Evolutionary conservation across 2,329 filamentous ascomycete genomes (phyloP).

Genomic region (Ambrosiella beaveri): DNA sequence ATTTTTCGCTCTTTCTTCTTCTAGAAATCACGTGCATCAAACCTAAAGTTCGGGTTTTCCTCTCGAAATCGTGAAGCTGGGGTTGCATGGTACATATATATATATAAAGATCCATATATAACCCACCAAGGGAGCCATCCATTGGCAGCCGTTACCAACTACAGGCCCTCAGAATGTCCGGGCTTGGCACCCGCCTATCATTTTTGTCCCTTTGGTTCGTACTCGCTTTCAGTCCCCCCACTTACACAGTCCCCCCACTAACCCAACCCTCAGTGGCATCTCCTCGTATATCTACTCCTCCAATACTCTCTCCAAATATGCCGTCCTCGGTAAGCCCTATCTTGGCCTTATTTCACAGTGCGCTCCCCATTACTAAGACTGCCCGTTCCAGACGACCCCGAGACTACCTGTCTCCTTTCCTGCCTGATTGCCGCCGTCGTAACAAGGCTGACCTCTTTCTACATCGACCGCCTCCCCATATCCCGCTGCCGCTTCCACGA

Average conservation of each 20-base stretch:
- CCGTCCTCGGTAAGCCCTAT: conserved; percentile 10
- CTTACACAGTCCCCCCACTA: neutral
- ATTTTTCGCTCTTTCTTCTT: too few relatives aligned
- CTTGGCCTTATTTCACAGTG: neutral
- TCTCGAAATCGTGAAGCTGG: too few relatives aligned
- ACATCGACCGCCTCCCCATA: conserved; percentile 12
- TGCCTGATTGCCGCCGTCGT: conserved; percentile 28
- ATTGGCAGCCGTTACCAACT: too few relatives aligned
- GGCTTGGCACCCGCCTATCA: conserved; percentile 5
- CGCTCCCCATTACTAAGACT: neutral
- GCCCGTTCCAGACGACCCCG: conserved; percentile 9
- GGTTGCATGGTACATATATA: too few relatives aligned
- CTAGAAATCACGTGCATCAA: too few relatives aligned
- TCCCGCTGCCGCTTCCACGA: conserved; percentile 17
- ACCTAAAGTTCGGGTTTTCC: too few relatives aligned
- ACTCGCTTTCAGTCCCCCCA: too few relatives aligned
- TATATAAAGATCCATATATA: too few relatives aligned
- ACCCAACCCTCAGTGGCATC: neutral
- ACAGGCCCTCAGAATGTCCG: neutral
- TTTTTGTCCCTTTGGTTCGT: conserved; percentile 10
- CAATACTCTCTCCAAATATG: conserved; percentile 11
- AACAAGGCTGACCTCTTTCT: conserved; percentile 15
- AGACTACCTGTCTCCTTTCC: conserved; percentile 21
- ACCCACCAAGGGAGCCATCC: too few relatives aligned
- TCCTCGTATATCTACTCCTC: conserved; percentile 9